A percentile compares a stretch with the other conserved stretches of the same genome.
These are phyloP conservation scores for Hygrophila difformis DNA, from an alignment of 257 asterid species.

Conservation along the genomic window DNA sequence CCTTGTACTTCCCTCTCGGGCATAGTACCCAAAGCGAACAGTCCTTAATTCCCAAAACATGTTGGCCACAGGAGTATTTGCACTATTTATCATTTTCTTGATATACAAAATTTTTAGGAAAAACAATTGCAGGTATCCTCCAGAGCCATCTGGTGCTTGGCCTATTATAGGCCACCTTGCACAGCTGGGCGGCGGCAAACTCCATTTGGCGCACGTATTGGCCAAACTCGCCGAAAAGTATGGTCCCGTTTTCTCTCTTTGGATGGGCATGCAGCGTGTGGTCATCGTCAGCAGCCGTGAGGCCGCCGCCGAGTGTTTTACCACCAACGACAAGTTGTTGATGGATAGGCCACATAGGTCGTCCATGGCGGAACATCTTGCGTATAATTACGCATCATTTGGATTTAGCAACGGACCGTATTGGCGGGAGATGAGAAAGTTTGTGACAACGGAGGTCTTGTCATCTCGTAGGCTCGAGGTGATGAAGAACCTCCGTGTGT, in stretches of 20 bases:
- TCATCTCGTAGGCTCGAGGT: not conserved
- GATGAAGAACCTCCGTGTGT: not conserved
- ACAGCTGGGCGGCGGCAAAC: conserved; percentile 18
- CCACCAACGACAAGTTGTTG: conserved; percentile 39
- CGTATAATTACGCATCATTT: conserved; percentile 21
- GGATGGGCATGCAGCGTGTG: conserved; percentile 34
- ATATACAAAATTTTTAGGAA: no score
- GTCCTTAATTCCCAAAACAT: no score
- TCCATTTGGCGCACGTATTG: not conserved
- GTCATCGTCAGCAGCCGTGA: conserved; percentile 47
- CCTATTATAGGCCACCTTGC: conserved; percentile 64
- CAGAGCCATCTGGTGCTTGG: conserved; percentile 44
- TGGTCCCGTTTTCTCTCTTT: conserved; percentile 51
- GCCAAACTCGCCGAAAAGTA: conserved; percentile 37
- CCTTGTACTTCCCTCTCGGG: no score
- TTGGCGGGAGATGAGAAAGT: not conserved
- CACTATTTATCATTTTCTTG: no score
- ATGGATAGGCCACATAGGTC: conserved; percentile 29
- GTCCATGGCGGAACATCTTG: conserved; percentile 28
- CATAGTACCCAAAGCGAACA: no score
- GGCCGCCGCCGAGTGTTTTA: conserved; percentile 39
- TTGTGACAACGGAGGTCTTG: not conserved
- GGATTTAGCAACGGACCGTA: not conserved
- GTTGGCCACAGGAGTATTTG: no score
- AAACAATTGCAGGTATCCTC: conserved; percentile 10